phyloP scores from a whole-genome alignment of 768 basidiomycete genomes.

The Bullera alba region DNA sequence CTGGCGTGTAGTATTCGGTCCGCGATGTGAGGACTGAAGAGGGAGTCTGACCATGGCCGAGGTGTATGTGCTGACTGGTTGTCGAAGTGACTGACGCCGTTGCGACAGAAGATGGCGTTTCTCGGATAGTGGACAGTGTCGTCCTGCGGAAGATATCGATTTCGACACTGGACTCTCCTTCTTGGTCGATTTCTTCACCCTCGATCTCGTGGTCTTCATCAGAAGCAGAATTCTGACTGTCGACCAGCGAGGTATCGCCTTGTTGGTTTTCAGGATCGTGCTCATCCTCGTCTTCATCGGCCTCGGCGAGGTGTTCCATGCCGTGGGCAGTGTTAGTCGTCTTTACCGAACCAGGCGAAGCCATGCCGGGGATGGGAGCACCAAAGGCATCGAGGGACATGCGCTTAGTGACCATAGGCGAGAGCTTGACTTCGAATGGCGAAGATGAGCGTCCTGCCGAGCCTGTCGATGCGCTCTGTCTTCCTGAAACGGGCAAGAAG shows the following conservation, averaged over 20 bases:
- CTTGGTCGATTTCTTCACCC: too few relatives aligned
- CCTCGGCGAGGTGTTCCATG: slow-evolving; percentile 13
- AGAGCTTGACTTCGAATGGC: slow-evolving; percentile 35
- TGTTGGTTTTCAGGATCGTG: neutral
- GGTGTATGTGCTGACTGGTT: too few relatives aligned
- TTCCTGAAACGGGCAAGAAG: neutral
- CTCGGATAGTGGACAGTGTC: too few relatives aligned
- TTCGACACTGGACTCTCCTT: too few relatives aligned
- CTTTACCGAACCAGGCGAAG: neutral
- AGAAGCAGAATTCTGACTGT: too few relatives aligned
- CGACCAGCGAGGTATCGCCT: neutral
- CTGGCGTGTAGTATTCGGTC: too few relatives aligned
- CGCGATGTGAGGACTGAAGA: too few relatives aligned
- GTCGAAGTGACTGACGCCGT: too few relatives aligned
- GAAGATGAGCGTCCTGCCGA: slow-evolving; percentile 20
- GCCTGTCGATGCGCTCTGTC: neutral
- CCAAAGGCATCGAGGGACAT: slow-evolving; percentile 38
- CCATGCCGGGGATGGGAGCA: slow-evolving; percentile 6
- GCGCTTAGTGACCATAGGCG: slow-evolving; percentile 27
- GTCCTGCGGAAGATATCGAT: neutral
- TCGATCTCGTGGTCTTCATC: too few relatives aligned
- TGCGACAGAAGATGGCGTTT: too few relatives aligned
- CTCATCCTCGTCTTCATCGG: slow-evolving; percentile 7
- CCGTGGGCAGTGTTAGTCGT: too few relatives aligned
- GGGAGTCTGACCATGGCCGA: too few relatives aligned